These are phyloP conservation scores for Monosporozyma yasuniensis DNA, from an alignment of 805 yeast genomes.

Conservation along the genomic window DNA sequence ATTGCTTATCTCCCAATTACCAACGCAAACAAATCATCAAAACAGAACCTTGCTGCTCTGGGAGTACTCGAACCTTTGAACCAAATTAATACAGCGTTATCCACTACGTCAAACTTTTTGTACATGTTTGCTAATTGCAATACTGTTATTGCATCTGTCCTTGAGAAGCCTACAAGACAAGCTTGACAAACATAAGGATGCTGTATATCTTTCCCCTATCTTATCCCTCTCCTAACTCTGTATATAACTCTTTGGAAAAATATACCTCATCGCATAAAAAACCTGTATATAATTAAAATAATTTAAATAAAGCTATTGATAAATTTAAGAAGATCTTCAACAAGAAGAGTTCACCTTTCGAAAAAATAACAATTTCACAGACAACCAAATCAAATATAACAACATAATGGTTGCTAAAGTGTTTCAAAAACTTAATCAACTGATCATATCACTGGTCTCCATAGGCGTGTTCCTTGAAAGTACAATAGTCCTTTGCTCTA, in stretches of 20 bases:
- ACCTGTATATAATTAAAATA: not conserved
- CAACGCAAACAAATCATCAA: slow-evolving; percentile 5
- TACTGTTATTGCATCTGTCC: not conserved
- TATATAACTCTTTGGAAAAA: not conserved
- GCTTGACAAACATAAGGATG: not conserved
- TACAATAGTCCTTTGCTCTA: slow-evolving; percentile 35
- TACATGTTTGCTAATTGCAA: not conserved
- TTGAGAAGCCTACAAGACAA: not conserved
- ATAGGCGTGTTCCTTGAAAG: slow-evolving; percentile 29
- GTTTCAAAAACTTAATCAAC: not conserved
- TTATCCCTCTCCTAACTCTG: not conserved
- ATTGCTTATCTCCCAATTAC: slow-evolving; percentile 9
- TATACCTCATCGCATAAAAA: not conserved
- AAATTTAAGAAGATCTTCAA: not conserved
- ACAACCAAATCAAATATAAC: not conserved
- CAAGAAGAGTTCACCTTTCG: not conserved
- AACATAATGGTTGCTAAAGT: not conserved
- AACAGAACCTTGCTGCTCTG: not conserved
- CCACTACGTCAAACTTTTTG: slow-evolving; percentile 3
- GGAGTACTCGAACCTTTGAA: slow-evolving; percentile 25
- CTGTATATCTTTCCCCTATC: not conserved
- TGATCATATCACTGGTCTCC: slow-evolving; percentile 8
- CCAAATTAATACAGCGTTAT: slow-evolving; percentile 14
- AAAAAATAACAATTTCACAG: not conserved
- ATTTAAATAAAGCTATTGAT: not conserved